Base-by-base conservation (phyloP, 345 rosid genomes). In the Nephelium lappaceum region DNA sequence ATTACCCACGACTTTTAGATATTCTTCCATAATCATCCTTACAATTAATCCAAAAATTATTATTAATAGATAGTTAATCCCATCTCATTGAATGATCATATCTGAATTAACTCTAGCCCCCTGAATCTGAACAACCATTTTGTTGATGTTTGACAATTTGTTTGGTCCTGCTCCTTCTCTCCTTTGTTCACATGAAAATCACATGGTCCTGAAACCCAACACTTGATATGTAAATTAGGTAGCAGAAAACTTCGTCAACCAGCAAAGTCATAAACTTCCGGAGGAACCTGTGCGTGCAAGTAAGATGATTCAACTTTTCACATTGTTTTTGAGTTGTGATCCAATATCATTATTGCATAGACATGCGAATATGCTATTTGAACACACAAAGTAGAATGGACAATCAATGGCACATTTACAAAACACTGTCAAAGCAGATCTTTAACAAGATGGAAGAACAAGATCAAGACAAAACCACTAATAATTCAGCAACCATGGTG, bases 371-470 rank as follows among this genome's bases (percentile, higher is more conserved):
- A 74, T 45, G 60, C 42, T 25, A 53, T 45, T 6, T 58, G 8
- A 62, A 5, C 61, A 21, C 31, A 39, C 36, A 43, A 9, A 21
- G 43, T 74, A 74, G 72, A 64, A 38, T 53, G 55, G 55, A 76
- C n/a, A 67, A 21, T 55, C 19, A 39, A 49, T 16, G 8, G 53
- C 24, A 21, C 49, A 67, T 55, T 67, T 67, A 76, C 79, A 76
- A 23, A 51, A 67, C 51, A 67, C 4, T 6, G 43, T 67, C 78
- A 14, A 51, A 41, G 23, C 23, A 21, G 41, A 60, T 21, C n/a
- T 41, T 18, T 47, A 45, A 31, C 58, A 9, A 15, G 19, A 25
- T 14, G 11, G 53, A 43, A 61, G 42, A 42, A 10, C 19, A 18
- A 60, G n/a, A 65, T 27, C 38, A 14, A 27, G 38, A 36, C 15